Percentiles rank a stretch among this genome's conserved stretches.
phyloP scores from a whole-genome alignment of 192 early-diverging fungal species.

The Coemansia sp. region DNA sequence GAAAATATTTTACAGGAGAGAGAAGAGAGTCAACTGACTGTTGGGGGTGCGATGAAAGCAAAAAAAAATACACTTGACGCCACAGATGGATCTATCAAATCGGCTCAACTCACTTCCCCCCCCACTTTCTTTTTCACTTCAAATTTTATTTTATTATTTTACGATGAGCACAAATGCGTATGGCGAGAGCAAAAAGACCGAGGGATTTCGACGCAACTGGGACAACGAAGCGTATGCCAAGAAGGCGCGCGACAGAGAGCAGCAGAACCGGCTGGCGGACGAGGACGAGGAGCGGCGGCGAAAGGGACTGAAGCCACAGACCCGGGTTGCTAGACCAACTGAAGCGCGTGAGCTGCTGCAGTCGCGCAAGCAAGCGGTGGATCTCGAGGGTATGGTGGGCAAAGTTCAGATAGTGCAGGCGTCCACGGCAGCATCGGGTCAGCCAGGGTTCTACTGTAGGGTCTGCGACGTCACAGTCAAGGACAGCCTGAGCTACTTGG shows the following conservation, averaged over 20 bases:
- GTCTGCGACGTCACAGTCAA: conserved; percentile 85
- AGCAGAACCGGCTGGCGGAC: conserved; percentile 41
- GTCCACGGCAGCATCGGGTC: conserved; percentile 57
- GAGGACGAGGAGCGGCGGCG: conserved; percentile 61
- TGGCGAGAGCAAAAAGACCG: conserved; percentile 18
- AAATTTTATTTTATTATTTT: background rate
- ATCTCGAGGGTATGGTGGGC: conserved; percentile 75
- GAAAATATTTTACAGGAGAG: background rate
- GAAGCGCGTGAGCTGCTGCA: conserved; percentile 56
- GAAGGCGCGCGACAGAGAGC: conserved; percentile 66
- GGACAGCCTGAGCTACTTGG: conserved; percentile 87
- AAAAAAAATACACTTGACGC: conserved; percentile 7
- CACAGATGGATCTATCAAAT: background rate
- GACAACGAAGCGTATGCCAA: conserved; percentile 69
- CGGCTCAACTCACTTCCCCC: background rate
- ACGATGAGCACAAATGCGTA: conserved; percentile 18
- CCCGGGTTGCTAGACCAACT: conserved; percentile 11
- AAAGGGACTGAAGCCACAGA: conserved; percentile 52
- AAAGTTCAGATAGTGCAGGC: conserved; percentile 81
- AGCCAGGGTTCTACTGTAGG: conserved; percentile 93
- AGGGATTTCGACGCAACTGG: conserved; percentile 60
- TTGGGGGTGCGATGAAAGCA: background rate
- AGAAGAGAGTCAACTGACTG: background rate
- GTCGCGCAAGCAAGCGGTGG: conserved; percentile 62
- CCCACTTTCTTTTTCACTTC: background rate